A percentile compares a stretch with the other conserved stretches of the same genome.
Evolutionary conservation across 768 basidiomycete species (phyloP).

Genomic region (Tricholoma flavovirens): DNA sequence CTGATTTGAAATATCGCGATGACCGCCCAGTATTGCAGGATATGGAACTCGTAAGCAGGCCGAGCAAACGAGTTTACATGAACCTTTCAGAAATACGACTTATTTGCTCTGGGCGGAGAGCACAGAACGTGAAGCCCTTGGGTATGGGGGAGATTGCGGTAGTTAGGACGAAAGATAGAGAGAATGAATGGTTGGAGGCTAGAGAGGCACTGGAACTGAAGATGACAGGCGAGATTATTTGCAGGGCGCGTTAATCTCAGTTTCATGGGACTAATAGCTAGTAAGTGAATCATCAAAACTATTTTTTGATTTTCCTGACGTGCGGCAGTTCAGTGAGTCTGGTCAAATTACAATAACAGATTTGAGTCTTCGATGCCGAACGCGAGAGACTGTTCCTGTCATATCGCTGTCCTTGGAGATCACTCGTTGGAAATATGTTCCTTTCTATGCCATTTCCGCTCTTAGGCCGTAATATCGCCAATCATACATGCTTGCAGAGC

Average conservation of each 20-base stretch:
- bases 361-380: too few relatives aligned
- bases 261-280: background rate
- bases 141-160: slow-evolving; percentile 92
- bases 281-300: background rate
- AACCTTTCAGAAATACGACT: slow-evolving; percentile 63
- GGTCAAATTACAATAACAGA: too few relatives aligned
- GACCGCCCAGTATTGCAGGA: slow-evolving; percentile 75
- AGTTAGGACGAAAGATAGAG: slow-evolving; percentile 63
- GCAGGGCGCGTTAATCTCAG: slow-evolving; percentile 53
- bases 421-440: too few relatives aligned
- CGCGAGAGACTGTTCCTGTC: too few relatives aligned
- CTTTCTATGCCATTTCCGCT: too few relatives aligned
- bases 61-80: slow-evolving; percentile 78
- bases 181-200: slow-evolving; percentile 86
- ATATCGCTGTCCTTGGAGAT: too few relatives aligned
- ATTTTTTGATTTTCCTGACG: background rate
- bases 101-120: slow-evolving; percentile 78
- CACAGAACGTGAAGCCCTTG: slow-evolving; percentile 75
- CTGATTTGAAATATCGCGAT: slow-evolving; percentile 88
- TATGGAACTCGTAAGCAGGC: slow-evolving; percentile 82
- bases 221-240: slow-evolving; percentile 81
- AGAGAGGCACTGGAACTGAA: slow-evolving; percentile 82
- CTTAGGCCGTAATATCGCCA: too few relatives aligned
- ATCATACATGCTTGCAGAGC: too few relatives aligned
- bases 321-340: background rate